These are phyloP conservation scores for Middelhovenomyces tepae DNA, from an alignment of 805 yeast species.

Conservation along the genomic window DNA sequence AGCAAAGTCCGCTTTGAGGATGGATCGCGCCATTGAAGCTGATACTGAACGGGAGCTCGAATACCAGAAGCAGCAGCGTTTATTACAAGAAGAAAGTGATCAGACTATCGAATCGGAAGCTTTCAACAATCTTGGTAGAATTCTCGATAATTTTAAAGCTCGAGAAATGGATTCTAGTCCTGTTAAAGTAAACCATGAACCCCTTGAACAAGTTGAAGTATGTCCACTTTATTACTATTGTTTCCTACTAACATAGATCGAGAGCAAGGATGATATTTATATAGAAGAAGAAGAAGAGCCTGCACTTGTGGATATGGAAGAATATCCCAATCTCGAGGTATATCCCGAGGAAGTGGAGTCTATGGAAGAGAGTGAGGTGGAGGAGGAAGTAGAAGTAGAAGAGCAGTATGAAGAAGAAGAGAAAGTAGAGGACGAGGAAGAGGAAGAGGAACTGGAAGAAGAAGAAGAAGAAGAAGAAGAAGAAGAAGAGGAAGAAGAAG, in stretches of 20 bases:
- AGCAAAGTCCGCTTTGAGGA: no score
- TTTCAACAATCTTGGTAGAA: no score
- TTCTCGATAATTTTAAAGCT: no score
- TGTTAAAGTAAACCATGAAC: neutral
- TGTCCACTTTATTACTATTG: conserved; percentile 2
- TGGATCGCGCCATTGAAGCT: no score
- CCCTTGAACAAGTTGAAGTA: conserved; percentile 7
- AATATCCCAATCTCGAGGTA: conserved; percentile 3
- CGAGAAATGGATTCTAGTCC: no score
- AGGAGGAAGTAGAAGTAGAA: conserved; percentile 6
- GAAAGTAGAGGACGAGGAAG: conserved; percentile 1
- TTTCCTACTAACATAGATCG: no score
- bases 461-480: conserved; percentile 5
- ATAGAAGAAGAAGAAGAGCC: conserved; percentile 5
- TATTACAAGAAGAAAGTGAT: no score
- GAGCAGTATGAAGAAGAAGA: conserved; percentile 4
- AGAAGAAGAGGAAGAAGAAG: conserved; percentile 4
- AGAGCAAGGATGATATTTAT: conserved; percentile 5
- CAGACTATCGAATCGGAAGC: no score
- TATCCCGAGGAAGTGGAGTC: conserved; percentile 5
- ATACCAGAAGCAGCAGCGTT: no score
- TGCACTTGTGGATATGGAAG: conserved; percentile 3
- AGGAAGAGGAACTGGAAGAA: conserved; percentile 1
- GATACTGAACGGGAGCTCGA: no score
- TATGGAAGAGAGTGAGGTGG: conserved; percentile 8